These are phyloP conservation scores for Spathaspora passalidarum DNA, from an alignment of 805 yeast species.

Conservation along the genomic window DNA sequence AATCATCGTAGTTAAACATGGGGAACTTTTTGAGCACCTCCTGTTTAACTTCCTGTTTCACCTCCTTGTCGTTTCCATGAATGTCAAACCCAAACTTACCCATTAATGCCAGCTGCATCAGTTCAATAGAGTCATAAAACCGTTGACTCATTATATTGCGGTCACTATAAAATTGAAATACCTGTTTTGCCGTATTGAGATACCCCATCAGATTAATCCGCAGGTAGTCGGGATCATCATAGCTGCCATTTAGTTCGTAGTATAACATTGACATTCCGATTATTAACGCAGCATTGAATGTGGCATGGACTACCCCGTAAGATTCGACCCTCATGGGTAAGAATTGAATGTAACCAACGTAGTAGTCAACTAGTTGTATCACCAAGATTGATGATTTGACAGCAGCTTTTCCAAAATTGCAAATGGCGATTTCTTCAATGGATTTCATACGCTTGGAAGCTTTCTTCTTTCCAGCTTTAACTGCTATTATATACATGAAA, in stretches of 20 bases:
- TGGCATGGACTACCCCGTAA: constrained; percentile 11
- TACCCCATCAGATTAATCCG: constrained; percentile 4
- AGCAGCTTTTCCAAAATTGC: constrained; percentile 13
- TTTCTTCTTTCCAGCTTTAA: constrained; percentile 2
- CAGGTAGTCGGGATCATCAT: constrained; percentile 5
- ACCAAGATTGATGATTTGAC: constrained; percentile 13
- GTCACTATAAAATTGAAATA: constrained; percentile 6
- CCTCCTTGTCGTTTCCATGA: constrained; percentile 3
- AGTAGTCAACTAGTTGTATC: constrained; percentile 14
- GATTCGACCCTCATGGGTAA: constrained; percentile 8
- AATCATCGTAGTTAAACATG: constrained; percentile 7
- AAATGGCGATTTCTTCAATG: constrained; percentile 6
- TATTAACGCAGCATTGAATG: constrained; percentile 11
- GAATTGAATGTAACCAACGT: constrained; percentile 8
- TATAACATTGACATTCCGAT: constrained; percentile 7
- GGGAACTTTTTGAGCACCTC: neutral
- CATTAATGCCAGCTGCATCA: constrained; percentile 5
- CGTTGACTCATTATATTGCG: neutral
- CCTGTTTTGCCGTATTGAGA: constrained; percentile 5
- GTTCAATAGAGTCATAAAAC: constrained; percentile 1
- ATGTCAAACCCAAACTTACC: constrained; percentile 5
- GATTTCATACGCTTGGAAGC: neutral
- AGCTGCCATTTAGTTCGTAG: constrained; percentile 1
- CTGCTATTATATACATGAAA: constrained; percentile 23
- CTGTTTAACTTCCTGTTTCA: neutral